Evolutionary conservation across 2,329 filamentous ascomycete species (phyloP).

Genomic region (Ophiostoma sp.): DNA sequence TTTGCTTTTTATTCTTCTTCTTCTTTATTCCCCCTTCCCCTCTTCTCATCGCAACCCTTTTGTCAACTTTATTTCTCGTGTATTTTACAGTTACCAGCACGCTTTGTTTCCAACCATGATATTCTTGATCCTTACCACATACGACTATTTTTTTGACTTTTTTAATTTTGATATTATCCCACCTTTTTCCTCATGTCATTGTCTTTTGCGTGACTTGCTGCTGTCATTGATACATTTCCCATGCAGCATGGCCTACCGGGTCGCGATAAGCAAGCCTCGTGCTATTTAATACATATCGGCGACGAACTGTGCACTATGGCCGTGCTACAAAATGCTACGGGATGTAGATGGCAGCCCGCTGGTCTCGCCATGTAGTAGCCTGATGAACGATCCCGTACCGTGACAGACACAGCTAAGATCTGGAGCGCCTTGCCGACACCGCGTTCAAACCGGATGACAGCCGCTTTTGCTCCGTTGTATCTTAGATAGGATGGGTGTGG

Average conservation of each 20-base stretch:
- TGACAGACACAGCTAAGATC: conserved; percentile 43
- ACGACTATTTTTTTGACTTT: not conserved
- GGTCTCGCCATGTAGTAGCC: not conserved
- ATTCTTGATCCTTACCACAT: not conserved
- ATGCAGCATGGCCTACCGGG: no score
- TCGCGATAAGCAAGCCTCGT: no score
- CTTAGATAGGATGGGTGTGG: conserved; percentile 43
- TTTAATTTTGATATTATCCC: not conserved
- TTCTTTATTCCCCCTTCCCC: conserved; percentile 8
- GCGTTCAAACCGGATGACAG: not conserved
- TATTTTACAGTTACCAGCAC: not conserved
- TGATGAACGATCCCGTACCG: not conserved
- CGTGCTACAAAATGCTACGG: not conserved
- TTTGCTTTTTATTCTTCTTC: conserved; percentile 3
- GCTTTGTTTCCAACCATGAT: not conserved
- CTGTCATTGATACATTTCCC: no score
- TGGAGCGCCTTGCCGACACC: not conserved
- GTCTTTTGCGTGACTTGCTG: no score
- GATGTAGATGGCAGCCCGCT: not conserved
- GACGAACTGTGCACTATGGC: no score
- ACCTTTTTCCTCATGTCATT: no score
- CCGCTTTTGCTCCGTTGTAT: conserved; percentile 40
- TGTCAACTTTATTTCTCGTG: not conserved
- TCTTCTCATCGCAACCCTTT: conserved; percentile 20
- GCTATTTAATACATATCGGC: no score